Evolutionary conservation across 2,329 filamentous ascomycete species (phyloP).

Genomic region (Dactylonectria macrodidyma): DNA sequence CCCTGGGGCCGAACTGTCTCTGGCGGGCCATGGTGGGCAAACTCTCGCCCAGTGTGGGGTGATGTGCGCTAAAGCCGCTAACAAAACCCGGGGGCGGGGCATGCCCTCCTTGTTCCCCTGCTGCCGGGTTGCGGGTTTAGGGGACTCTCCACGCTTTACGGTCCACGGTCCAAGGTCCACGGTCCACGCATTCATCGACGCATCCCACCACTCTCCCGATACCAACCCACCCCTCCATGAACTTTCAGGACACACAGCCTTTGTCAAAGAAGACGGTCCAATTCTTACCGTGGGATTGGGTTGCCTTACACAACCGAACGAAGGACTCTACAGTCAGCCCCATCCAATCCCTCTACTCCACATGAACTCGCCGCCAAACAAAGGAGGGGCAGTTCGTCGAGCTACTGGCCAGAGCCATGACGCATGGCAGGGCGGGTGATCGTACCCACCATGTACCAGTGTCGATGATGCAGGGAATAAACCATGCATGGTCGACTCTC

Average conservation of each 20-base stretch:
- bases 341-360: constrained; percentile 1
- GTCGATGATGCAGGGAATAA: constrained; percentile 18
- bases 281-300: not conserved
- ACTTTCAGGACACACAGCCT: too few species aligned
- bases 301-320: not conserved
- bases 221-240: too few species aligned
- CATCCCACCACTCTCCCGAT: too few species aligned
- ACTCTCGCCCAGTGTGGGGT: constrained; percentile 29
- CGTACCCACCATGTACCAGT: constrained; percentile 25
- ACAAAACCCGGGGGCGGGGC: constrained; percentile 33
- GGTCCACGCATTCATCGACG: too few species aligned
- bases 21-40: constrained; percentile 19
- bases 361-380: not conserved
- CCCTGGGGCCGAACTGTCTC: constrained; percentile 1
- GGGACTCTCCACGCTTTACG: too few species aligned
- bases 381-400: constrained; percentile 2
- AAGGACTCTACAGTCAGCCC: not conserved
- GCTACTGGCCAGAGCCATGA: constrained; percentile 3
- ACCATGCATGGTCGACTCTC: not conserved
- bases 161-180: too few species aligned
- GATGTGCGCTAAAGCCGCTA: constrained; percentile 31
- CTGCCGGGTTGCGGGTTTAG: not conserved
- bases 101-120: constrained; percentile 4
- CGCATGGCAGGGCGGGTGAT: constrained; percentile 24
- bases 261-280: not conserved